Evolutionary conservation across 2,329 filamentous ascomycete genomes (phyloP).

Genomic region (Aspergillus spinulosporus): DNA sequence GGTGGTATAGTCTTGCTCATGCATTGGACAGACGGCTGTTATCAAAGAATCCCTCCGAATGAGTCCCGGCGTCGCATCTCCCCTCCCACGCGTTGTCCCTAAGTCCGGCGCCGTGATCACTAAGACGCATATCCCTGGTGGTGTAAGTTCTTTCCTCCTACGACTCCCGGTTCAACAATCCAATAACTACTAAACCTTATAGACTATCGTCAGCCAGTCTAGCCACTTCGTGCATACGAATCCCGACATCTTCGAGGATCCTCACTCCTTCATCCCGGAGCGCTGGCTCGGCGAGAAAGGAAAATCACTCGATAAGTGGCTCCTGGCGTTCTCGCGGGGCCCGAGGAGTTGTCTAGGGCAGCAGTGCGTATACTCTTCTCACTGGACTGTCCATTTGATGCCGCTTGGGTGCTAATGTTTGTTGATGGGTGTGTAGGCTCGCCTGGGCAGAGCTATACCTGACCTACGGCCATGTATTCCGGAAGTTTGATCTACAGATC

Average conservation of each 20-base stretch:
- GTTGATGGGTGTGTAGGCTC: not conserved
- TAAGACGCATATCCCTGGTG: not conserved
- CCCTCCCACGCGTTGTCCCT: constrained; percentile 6
- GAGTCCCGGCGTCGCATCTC: constrained; percentile 6
- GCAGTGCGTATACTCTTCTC: constrained; percentile 4
- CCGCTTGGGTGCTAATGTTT: not conserved
- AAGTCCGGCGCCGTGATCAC: not conserved
- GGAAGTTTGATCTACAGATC: constrained; percentile 10
- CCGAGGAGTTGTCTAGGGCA: constrained; percentile 10
- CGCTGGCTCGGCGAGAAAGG: constrained; percentile 13
- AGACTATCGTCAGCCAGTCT: constrained; percentile 7
- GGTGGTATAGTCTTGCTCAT: no score
- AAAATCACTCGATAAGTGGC: not conserved
- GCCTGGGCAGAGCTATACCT: constrained; percentile 12
- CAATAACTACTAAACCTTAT: not conserved
- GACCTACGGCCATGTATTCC: constrained; percentile 2
- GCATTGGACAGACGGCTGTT: constrained; percentile 1
- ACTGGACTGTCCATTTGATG: not conserved
- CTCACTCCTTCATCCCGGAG: constrained; percentile 4
- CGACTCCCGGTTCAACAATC: no score
- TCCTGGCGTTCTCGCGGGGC: constrained; percentile 10
- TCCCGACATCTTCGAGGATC: constrained; percentile 1
- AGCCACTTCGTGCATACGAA: constrained; percentile 12
- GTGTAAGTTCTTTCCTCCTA: not conserved
- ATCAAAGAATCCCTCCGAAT: constrained; percentile 10